phyloP scores from a whole-genome alignment of 1,284 basidiomycete genomes.

The Pascua guehoae region DNA sequence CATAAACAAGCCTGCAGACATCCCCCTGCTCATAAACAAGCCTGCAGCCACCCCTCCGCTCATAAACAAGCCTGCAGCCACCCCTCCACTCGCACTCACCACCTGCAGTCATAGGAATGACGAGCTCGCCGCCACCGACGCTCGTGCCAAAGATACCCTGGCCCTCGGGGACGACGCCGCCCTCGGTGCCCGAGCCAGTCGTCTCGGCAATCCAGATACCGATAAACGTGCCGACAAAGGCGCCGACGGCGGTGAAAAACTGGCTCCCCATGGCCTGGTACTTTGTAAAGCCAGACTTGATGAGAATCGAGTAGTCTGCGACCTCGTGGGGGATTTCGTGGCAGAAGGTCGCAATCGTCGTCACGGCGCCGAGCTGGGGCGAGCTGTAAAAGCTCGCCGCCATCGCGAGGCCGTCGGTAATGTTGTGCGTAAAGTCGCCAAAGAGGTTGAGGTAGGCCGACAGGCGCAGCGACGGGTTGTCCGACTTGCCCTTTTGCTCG shows the following conservation, averaged over 20 bases:
- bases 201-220: slow-evolving; percentile 70
- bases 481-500: slow-evolving; percentile 25
- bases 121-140: slow-evolving; percentile 69
- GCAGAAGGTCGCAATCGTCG: slow-evolving; percentile 83
- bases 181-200: slow-evolving; percentile 45
- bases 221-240: slow-evolving; percentile 84
- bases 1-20: not conserved
- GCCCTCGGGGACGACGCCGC: slow-evolving; percentile 35
- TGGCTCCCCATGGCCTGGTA: slow-evolving; percentile 84
- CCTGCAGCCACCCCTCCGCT: not conserved
- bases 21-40: not conserved
- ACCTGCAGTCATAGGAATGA: slow-evolving; percentile 79
- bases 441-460: slow-evolving; percentile 87
- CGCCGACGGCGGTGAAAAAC: slow-evolving; percentile 81
- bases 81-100: slow-evolving; percentile 49
- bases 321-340: slow-evolving; percentile 87
- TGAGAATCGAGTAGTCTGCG: slow-evolving; percentile 82
- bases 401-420: slow-evolving; percentile 79
- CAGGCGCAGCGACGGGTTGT: slow-evolving; percentile 59
- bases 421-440: slow-evolving; percentile 69
- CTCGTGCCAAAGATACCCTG: slow-evolving; percentile 79
- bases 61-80: not conserved
- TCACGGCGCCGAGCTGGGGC: slow-evolving; percentile 81
- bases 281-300: slow-evolving; percentile 84
- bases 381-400: slow-evolving; percentile 86